Percentiles rank a stretch among this genome's conserved stretches.
Conservation (phyloP, 1,139 yeast species). For the Magnusiomyces magnusii region DNA sequence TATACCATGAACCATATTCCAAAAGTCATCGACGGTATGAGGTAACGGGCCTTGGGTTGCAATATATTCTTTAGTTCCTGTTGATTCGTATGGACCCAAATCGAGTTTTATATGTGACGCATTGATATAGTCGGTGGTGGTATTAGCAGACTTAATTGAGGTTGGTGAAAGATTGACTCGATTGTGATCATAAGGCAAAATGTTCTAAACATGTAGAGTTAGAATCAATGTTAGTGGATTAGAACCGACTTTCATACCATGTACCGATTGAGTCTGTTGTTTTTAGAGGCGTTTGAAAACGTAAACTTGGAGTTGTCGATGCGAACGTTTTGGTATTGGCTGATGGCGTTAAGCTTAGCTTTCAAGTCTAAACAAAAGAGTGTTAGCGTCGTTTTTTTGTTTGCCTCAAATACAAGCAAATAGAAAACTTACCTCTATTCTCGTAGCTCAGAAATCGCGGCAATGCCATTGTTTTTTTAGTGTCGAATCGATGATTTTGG, state of each 20-base stretch:
- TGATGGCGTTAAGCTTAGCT: neutral
- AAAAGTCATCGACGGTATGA: slow-evolving; percentile 59
- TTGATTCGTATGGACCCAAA: slow-evolving; percentile 20
- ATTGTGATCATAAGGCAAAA: slow-evolving; percentile 53
- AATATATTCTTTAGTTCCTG: slow-evolving; percentile 38
- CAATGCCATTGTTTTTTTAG: neutral
- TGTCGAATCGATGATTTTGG: too few species aligned
- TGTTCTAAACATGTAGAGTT: slow-evolving; percentile 38
- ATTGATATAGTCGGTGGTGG: slow-evolving; percentile 39
- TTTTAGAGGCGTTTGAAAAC: neutral
- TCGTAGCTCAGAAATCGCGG: neutral
- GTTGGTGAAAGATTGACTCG: slow-evolving; percentile 41
- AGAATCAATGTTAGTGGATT: neutral
- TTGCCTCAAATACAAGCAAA: too few species aligned
- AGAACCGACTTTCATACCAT: neutral
- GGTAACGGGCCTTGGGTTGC: slow-evolving; percentile 70
- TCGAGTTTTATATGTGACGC: slow-evolving; percentile 39
- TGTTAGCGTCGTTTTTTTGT: too few species aligned
- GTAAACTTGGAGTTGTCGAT: neutral
- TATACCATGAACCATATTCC: slow-evolving; percentile 66
- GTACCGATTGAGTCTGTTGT: neutral
- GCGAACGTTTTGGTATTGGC: neutral
- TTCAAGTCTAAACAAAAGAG: neutral
- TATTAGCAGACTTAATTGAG: slow-evolving; percentile 7
- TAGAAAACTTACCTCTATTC: neutral